Evolutionary conservation across 805 yeast species (phyloP).

Genomic region (Cyberlindnera mycetangii): DNA sequence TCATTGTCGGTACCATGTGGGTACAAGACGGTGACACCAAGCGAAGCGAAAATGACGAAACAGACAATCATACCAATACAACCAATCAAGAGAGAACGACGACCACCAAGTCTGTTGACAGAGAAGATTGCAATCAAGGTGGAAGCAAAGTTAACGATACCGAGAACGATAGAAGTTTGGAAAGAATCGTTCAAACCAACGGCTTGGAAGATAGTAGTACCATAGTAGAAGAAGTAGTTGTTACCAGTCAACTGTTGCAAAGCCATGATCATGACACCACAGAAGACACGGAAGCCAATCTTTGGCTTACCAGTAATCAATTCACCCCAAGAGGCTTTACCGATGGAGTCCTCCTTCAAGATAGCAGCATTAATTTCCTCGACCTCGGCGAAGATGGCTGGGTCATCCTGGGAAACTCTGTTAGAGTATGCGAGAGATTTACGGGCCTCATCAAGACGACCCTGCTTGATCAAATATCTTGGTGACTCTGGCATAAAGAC

Average conservation of each 20-base stretch:
- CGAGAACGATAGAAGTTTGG: constrained; percentile 55
- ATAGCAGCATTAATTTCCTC: constrained; percentile 58
- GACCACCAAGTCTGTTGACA: constrained; percentile 55
- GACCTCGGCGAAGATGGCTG: constrained; percentile 54
- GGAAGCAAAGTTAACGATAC: constrained; percentile 58
- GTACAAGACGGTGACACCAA: constrained; percentile 51
- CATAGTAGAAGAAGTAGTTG: constrained; percentile 66
- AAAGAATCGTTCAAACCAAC: constrained; percentile 58
- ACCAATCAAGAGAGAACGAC: constrained; percentile 47
- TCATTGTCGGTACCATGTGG: constrained; percentile 43
- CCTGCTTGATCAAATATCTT: constrained; percentile 56
- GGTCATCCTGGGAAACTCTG: constrained; percentile 51
- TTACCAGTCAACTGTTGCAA: constrained; percentile 69
- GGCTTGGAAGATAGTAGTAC: constrained; percentile 58
- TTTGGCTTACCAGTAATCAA: constrained; percentile 66
- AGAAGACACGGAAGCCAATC: constrained; percentile 41
- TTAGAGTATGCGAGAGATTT: constrained; percentile 56
- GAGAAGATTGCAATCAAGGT: constrained; percentile 48
- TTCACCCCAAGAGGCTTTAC: constrained; percentile 64
- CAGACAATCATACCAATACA: constrained; percentile 47
- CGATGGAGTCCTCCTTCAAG: constrained; percentile 58
- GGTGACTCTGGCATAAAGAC: constrained; percentile 71
- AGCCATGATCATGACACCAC: constrained; percentile 56
- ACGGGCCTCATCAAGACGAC: constrained; percentile 59
- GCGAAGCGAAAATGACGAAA: constrained; percentile 49